These are phyloP conservation scores for Nannochloris sp. DNA, from an alignment of 139 green algal species.

Conservation along the genomic window DNA sequence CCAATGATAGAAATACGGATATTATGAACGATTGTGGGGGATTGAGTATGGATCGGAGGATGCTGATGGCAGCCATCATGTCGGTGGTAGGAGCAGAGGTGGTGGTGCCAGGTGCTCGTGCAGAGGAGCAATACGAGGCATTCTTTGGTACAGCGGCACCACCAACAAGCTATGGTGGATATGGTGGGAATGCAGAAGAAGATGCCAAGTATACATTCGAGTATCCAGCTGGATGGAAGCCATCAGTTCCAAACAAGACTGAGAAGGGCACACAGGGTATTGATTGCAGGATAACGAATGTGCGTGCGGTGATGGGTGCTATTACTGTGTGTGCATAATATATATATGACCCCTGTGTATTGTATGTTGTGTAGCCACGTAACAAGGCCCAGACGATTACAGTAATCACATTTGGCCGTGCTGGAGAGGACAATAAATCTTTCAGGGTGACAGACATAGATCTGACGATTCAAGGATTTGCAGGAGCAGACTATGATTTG, in stretches of 20 bases:
- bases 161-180: constrained; percentile 73
- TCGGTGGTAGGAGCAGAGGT: not conserved
- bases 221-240: constrained; percentile 70
- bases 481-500: constrained; percentile 78
- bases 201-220: constrained; percentile 65
- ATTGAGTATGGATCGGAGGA: too few relatives aligned
- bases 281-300: constrained; percentile 60
- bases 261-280: constrained; percentile 82
- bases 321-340: not conserved
- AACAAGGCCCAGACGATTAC: constrained; percentile 6
- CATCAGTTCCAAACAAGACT: constrained; percentile 62
- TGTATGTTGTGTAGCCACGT: not conserved
- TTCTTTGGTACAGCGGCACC: constrained; percentile 60
- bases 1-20: too few relatives aligned
- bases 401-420: constrained; percentile 64
- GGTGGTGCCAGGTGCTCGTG: not conserved
- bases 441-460: constrained; percentile 72
- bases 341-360: not conserved
- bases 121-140: constrained; percentile 25
- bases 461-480: constrained; percentile 66
- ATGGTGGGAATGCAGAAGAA: constrained; percentile 68
- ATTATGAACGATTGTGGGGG: too few relatives aligned
- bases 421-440: constrained; percentile 74
- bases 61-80: too few relatives aligned
- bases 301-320: not conserved